These are phyloP conservation scores for Penicillium taxi DNA, from an alignment of 495 filamentous ascomycete genomes.

Conservation along the genomic window DNA sequence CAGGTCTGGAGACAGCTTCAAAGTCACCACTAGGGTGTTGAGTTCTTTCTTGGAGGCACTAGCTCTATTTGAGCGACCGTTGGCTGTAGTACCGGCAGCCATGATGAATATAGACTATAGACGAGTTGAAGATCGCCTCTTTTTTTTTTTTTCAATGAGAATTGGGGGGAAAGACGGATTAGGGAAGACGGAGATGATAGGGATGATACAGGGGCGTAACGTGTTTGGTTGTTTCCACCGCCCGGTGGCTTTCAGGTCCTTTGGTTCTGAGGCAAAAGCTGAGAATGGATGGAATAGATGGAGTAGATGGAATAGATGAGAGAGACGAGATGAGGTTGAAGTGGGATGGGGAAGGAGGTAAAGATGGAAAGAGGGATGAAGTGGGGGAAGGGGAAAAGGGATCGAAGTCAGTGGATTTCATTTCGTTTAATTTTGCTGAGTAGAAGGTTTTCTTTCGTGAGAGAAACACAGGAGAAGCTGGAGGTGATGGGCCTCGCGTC, in stretches of 20 bases:
- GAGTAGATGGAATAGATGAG: too few relatives aligned
- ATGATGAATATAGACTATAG: conserved; percentile 16
- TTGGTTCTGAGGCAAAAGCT: conserved; percentile 12
- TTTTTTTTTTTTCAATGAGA: too few relatives aligned
- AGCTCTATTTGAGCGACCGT: conserved; percentile 34
- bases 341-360: conserved; percentile 11
- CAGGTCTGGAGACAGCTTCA: conserved; percentile 44
- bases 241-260: conserved; percentile 3
- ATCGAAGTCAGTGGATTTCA: conserved; percentile 25
- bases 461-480: conserved; percentile 2
- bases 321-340: conserved; percentile 5
- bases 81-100: conserved; percentile 25
- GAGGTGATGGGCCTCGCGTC: conserved; percentile 1
- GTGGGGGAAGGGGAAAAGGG: conserved; percentile 17
- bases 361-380: conserved; percentile 11
- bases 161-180: conserved; percentile 2
- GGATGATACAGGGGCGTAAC: conserved; percentile 13
- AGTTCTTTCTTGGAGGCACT: conserved; percentile 25
- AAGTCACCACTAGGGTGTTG: conserved; percentile 40
- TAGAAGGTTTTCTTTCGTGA: conserved; percentile 6
- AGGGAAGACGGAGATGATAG: conserved; percentile 8
- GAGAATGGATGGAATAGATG: conserved; percentile 5
- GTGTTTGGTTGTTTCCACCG: conserved; percentile 17
- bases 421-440: conserved; percentile 16
- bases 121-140: conserved; percentile 4